Conservation (phyloP, 257 asterid species). For the Solanum raphanifolium region DNA sequence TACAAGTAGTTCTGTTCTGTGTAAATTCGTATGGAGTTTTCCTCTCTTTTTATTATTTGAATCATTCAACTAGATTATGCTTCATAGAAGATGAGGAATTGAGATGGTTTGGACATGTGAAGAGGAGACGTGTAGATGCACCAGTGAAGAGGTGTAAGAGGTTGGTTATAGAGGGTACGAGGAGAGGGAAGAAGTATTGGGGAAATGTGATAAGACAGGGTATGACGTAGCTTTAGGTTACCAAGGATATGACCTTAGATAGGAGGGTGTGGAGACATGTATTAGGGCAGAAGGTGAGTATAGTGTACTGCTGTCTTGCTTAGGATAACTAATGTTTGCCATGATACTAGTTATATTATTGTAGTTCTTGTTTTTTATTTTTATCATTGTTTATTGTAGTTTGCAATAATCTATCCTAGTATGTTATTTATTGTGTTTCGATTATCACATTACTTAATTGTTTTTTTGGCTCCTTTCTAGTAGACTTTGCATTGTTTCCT, state of each 20-base stretch:
- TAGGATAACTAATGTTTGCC: background rate
- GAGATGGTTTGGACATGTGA: background rate
- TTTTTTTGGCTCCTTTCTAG: background rate
- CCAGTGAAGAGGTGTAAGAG: background rate
- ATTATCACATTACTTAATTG: background rate
- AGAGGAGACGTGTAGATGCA: background rate
- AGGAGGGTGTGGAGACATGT: background rate
- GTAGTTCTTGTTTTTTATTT: background rate
- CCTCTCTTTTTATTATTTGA: background rate
- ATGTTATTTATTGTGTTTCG: background rate
- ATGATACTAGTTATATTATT: background rate
- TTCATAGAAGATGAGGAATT: background rate
- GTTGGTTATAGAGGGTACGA: background rate
- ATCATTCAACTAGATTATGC: background rate
- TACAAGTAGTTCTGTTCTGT: background rate
- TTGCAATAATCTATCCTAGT: background rate
- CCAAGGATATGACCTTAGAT: background rate
- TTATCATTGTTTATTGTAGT: background rate
- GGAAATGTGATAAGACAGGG: background rate
- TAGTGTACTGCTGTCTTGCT: background rate
- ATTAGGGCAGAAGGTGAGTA: background rate
- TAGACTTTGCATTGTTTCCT: background rate
- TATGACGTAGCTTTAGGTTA: background rate
- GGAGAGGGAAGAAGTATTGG: background rate
- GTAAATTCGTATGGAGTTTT: background rate